Conservation (phyloP, 768 basidiomycete species). For the Pulveroboletus ravenelii region DNA sequence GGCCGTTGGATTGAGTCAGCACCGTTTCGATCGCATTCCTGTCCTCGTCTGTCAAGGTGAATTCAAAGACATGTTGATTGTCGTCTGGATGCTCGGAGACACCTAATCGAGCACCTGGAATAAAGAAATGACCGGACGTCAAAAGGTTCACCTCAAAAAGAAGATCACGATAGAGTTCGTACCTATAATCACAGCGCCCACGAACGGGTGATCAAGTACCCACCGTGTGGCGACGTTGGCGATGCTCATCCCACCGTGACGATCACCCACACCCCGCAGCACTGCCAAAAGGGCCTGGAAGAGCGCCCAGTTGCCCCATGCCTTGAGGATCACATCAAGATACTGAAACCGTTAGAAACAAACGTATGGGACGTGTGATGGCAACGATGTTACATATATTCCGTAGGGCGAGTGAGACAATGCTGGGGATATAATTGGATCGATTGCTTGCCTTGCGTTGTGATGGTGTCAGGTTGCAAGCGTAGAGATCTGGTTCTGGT, state of each 20-base stretch:
- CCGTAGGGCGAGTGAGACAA: background rate
- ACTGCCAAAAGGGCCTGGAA: conserved; percentile 63
- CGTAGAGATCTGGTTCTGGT: conserved; percentile 69
- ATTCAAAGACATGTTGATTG: conserved; percentile 58
- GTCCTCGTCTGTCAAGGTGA: conserved; percentile 54
- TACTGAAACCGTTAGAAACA: conserved; percentile 43
- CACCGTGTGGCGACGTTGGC: conserved; percentile 79
- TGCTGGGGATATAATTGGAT: background rate
- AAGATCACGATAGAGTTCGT: conserved; percentile 3
- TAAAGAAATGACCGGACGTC: background rate
- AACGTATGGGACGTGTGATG: background rate
- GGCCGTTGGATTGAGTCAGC: conserved; percentile 55
- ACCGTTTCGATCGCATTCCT: conserved; percentile 59
- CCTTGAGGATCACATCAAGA: conserved; percentile 74
- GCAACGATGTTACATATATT: background rate
- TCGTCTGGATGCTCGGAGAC: conserved; percentile 70
- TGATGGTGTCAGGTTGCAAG: conserved; percentile 66
- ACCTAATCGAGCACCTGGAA: conserved; percentile 64
- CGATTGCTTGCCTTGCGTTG: conserved; percentile 64
- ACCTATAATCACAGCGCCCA: conserved; percentile 81
- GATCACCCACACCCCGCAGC: conserved; percentile 61
- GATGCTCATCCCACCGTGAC: conserved; percentile 60
- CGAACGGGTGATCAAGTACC: conserved; percentile 74
- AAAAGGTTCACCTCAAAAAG: background rate
- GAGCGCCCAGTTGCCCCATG: conserved; percentile 74